phyloP scores from a whole-genome alignment of 306 rosid genomes.

The barrel medic (Medicago truncatula) region MtrunA17r5.0-ANR NC_053048.1:47425001-47425500 shows the following conservation, averaged over 20 bases:
- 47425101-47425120: conserved; percentile 64
- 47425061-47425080: conserved; percentile 59
- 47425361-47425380: conserved; percentile 59
- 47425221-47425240: conserved; percentile 18
- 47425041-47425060: conserved; percentile 48
- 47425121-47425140: conserved; percentile 65
- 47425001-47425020: conserved; percentile 72
- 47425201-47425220: conserved; percentile 45
- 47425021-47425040: conserved; percentile 59
- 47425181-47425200: conserved; percentile 53
- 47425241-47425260: conserved; percentile 54
- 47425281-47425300: conserved; percentile 62
- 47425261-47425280: conserved; percentile 51
- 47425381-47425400: conserved; percentile 66
- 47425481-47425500: conserved; percentile 62
- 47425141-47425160: conserved; percentile 58
- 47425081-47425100: conserved; percentile 60
- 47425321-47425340: conserved; percentile 58
- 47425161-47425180: conserved; percentile 57
- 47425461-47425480: conserved; percentile 69
- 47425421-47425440: conserved; percentile 80
- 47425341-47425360: conserved; percentile 59
- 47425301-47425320: conserved; percentile 60
- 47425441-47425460: conserved; percentile 67
- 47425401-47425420: conserved; percentile 81